phyloP scores from a whole-genome alignment of 75 land plant species.

The Picea sitchensis region DNA sequence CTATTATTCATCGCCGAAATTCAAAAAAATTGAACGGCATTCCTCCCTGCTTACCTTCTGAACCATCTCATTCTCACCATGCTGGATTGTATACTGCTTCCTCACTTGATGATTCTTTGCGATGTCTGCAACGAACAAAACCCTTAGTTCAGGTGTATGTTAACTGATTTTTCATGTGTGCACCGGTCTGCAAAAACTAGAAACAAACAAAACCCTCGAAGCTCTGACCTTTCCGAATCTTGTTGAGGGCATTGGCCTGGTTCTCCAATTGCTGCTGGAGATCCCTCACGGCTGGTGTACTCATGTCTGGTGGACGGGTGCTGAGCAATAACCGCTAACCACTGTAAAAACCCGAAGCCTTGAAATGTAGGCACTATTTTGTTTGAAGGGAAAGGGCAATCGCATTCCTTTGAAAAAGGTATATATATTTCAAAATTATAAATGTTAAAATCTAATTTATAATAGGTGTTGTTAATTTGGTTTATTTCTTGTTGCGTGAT shows the following conservation, averaged over 20 bases:
- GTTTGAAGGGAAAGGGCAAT: too few species aligned
- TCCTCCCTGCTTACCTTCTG: slow-evolving; percentile 60
- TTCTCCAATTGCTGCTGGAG: slow-evolving; percentile 80
- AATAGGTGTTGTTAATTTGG: too few species aligned
- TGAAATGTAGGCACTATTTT: too few species aligned
- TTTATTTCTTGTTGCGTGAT: too few species aligned
- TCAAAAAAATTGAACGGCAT: too few species aligned
- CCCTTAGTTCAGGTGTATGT: background rate
- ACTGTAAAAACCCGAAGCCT: too few species aligned
- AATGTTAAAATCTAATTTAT: too few species aligned
- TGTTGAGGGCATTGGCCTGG: slow-evolving; percentile 73
- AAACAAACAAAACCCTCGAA: background rate
- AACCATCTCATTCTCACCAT: slow-evolving; percentile 98
- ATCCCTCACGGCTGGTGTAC: slow-evolving; percentile 26
- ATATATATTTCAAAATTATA: too few species aligned
- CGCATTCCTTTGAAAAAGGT: too few species aligned
- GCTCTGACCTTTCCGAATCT: slow-evolving; percentile 83
- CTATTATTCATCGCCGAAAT: too few species aligned
- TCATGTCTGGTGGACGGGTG: background rate
- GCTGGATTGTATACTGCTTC: slow-evolving; percentile 96
- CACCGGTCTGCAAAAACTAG: background rate
- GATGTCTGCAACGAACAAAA: slow-evolving; percentile 56
- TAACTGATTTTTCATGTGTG: background rate
- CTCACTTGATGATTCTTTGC: slow-evolving; percentile 96
- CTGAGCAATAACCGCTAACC: too few species aligned